phyloP scores from a whole-genome alignment of 768 basidiomycete genomes.

The Polyporus arcularius region DNA sequence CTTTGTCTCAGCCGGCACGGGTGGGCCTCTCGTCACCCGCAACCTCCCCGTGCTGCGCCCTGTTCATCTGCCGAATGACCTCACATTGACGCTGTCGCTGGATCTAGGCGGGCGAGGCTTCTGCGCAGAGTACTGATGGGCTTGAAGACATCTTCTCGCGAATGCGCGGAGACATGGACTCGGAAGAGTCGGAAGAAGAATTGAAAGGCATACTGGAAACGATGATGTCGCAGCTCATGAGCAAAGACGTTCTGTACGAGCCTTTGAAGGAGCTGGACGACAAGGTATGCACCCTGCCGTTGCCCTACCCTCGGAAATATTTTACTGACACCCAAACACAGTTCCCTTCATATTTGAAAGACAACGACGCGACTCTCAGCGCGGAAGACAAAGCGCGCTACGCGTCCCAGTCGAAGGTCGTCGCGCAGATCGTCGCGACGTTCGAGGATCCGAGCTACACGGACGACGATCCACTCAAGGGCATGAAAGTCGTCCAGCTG shows the following conservation, averaged over 20 bases:
- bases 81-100: background rate
- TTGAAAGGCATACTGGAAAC: slow-evolving; percentile 71
- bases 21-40: too few relatives aligned
- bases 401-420: slow-evolving; percentile 56
- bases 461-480: slow-evolving; percentile 52
- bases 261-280: slow-evolving; percentile 79
- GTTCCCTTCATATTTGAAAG: slow-evolving; percentile 77
- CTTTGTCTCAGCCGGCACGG: too few relatives aligned
- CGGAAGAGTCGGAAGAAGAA: slow-evolving; percentile 42
- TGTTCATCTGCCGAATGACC: background rate
- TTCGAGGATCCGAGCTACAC: slow-evolving; percentile 65
- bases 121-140: slow-evolving; percentile 36
- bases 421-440: slow-evolving; percentile 57
- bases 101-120: slow-evolving; percentile 27
- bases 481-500: slow-evolving; percentile 56
- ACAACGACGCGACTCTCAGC: slow-evolving; percentile 54
- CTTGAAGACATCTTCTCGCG: slow-evolving; percentile 56
- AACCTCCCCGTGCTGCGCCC: too few relatives aligned
- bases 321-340: slow-evolving; percentile 26
- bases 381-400: slow-evolving; percentile 64
- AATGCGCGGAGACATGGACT: slow-evolving; percentile 36
- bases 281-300: slow-evolving; percentile 47
- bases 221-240: slow-evolving; percentile 83
- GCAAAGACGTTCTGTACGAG: slow-evolving; percentile 82
- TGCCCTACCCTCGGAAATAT: background rate